Evolutionary conservation across 83 land plant species (phyloP), one percentile per base, ranked within the genome.

Genomic region (Thuja plicata): DNA sequence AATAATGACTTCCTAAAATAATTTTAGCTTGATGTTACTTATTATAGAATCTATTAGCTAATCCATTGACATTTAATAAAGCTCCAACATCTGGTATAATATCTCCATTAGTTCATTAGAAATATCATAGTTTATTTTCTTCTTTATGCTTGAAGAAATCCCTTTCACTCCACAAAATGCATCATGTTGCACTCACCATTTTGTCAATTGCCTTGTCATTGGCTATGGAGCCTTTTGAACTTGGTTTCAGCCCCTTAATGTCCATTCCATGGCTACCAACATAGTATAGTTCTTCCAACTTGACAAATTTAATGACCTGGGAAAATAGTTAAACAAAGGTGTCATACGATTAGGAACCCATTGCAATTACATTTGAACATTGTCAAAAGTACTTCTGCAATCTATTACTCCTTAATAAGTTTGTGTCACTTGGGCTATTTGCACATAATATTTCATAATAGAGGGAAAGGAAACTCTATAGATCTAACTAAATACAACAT

Each of bases 261-360:
- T 96, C 98, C 96, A 95, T 96, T 12, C 98, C 96, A 93, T 96
- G 98, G 84, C 98, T 95, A 10, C 98, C 96, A 80, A 95, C 96
- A 89, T 96, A 96, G 84, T 94, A 94, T 27, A 96, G 93, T 54
- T 94, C 96, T 16, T 92, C 52, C 71, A 96, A 89, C 85, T 89
- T 88, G 0, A 96, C 92, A 88, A 96, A 96, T 43, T 94, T 92
- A 87, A 86, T 93, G 1, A 96, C 98, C 96, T 96, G 92, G 17
- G 73, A 82, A 50, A 54, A 34, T 45, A 19, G 34, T 82, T 45
- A 10, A 81, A 21, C 32, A 82, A 45, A 43, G 45, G 73, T 13
- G 27, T 0, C 40, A 38, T 38, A 38, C 0, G 0, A 1, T 38
- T 38, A 38, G 40, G 40, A 38, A 38, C 40, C 40, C 40, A 62